Conservation (phyloP, 352 stramenopile species). For the Phytophthora brassicae region DNA sequence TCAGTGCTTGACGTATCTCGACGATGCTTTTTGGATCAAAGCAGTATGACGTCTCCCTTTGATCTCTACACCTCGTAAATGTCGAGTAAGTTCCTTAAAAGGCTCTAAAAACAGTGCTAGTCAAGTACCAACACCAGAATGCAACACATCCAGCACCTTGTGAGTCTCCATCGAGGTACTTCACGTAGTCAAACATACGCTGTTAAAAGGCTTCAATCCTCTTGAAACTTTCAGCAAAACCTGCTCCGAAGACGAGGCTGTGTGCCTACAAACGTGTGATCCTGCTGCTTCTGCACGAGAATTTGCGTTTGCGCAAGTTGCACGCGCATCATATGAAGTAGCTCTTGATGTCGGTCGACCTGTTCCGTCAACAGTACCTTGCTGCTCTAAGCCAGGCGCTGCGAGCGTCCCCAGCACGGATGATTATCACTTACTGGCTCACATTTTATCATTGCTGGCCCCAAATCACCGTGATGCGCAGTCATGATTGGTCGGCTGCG, state of each 20-base stretch:
- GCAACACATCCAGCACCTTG: no score
- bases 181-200: constrained; percentile 47
- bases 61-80: constrained; percentile 47
- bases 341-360: constrained; percentile 48
- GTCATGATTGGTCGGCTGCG: no score
- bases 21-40: constrained; percentile 44
- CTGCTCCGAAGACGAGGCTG: constrained; percentile 17
- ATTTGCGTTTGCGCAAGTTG: constrained; percentile 53
- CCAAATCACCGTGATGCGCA: no score
- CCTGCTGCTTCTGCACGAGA: constrained; percentile 44
- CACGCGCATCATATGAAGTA: constrained; percentile 33
- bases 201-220: constrained; percentile 53
- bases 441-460: no score
- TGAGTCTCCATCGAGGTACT: constrained; percentile 43
- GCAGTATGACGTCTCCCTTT: constrained; percentile 44
- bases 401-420: constrained; percentile 44
- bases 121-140: no score
- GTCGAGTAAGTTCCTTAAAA: constrained; percentile 34
- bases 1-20: constrained; percentile 25
- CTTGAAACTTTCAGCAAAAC: constrained; percentile 26
- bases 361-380: constrained; percentile 43
- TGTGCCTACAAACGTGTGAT: constrained; percentile 52
- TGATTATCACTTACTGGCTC: no score
- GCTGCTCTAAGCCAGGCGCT: constrained; percentile 39
- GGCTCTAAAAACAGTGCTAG: constrained; percentile 29